Evolutionary conservation across 345 rosid genomes (phyloP).

Genomic region (Populus alba): DNA sequence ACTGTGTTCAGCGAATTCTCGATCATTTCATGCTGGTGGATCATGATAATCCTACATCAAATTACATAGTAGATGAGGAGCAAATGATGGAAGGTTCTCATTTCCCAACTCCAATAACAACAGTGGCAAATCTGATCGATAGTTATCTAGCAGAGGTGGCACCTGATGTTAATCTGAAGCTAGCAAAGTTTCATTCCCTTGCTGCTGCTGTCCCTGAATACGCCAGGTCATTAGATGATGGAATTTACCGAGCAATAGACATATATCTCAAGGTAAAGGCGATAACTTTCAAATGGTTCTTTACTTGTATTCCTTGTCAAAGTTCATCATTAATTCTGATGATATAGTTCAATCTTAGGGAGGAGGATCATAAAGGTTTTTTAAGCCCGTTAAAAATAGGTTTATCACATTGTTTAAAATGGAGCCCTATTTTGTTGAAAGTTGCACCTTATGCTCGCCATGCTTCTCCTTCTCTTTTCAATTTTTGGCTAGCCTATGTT

Average conservation of each 20-base stretch:
- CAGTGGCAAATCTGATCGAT: slow-evolving; percentile 78
- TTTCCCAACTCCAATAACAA: slow-evolving; percentile 49
- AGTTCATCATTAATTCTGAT: not conserved
- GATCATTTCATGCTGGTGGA: slow-evolving; percentile 61
- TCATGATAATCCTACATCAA: slow-evolving; percentile 33
- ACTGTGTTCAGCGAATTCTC: slow-evolving; percentile 80
- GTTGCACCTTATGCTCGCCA: not conserved
- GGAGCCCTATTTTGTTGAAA: not conserved
- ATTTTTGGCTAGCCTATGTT: too few species aligned
- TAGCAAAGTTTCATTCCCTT: slow-evolving; percentile 62
- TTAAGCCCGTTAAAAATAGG: too few species aligned
- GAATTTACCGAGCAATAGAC: slow-evolving; percentile 86
- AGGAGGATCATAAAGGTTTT: too few species aligned
- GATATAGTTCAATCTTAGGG: not conserved
- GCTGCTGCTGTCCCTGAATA: slow-evolving; percentile 69
- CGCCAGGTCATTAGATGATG: slow-evolving; percentile 75
- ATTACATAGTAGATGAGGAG: slow-evolving; percentile 45
- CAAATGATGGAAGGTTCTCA: slow-evolving; percentile 49
- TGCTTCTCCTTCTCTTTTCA: too few species aligned
- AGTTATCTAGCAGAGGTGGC: slow-evolving; percentile 91
- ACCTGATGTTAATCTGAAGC: slow-evolving; percentile 78
- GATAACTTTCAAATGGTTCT: not conserved
- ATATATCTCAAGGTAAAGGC: slow-evolving; percentile 72
- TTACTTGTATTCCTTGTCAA: not conserved
- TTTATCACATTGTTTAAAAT: not conserved